Evolutionary conservation across 2,329 filamentous ascomycete species (phyloP).

Genomic region (Sclerotinia glacialis): DNA sequence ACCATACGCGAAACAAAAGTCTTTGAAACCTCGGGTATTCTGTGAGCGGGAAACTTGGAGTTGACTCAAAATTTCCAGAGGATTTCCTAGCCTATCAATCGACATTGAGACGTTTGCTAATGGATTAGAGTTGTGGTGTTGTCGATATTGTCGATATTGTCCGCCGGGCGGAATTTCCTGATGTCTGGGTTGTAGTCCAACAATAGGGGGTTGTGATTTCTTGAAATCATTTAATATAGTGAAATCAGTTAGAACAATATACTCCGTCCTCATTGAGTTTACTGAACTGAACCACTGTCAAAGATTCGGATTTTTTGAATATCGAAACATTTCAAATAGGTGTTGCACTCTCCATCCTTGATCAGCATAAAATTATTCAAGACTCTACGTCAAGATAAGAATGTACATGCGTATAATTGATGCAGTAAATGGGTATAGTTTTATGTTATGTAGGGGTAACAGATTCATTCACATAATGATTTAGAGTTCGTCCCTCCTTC

Average conservation of each 20-base stretch:
- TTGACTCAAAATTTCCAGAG: neutral
- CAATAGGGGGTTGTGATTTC: neutral
- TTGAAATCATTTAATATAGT: neutral
- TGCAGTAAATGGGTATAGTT: neutral
- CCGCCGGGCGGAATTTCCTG: neutral
- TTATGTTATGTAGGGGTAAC: neutral
- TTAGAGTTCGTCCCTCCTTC: conserved; percentile 38
- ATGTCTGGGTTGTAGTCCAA: neutral
- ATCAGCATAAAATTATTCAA: neutral
- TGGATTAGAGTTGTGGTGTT: neutral
- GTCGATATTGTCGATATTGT: neutral
- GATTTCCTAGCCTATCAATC: neutral
- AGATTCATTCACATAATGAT: neutral
- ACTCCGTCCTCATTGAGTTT: neutral
- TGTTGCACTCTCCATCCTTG: neutral
- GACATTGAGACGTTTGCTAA: neutral
- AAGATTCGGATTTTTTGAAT: neutral
- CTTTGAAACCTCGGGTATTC: neutral
- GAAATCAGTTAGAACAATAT: neutral
- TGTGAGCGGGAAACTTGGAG: neutral
- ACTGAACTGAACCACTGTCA: neutral
- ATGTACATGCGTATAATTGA: neutral
- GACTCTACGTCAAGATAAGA: neutral
- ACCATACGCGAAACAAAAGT: conserved; percentile 2
- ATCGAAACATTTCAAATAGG: neutral